Conservation (phyloP, 805 yeast genomes). For the Candida glaebosa region DNA sequence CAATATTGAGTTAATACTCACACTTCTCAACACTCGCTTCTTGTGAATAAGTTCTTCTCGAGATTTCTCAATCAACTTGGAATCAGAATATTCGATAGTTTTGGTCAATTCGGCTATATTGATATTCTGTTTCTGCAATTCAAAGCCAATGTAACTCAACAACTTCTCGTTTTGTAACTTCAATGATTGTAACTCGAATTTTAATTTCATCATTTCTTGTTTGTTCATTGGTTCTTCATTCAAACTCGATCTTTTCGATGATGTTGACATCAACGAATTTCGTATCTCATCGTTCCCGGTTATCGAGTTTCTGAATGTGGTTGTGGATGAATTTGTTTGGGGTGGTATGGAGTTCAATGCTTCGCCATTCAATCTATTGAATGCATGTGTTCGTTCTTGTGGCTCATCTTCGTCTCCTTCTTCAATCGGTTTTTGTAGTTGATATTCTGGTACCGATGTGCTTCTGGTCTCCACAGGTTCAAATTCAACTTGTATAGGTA, state of each 20-base stretch:
- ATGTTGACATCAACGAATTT: conserved; percentile 16
- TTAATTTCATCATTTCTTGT: conserved; percentile 49
- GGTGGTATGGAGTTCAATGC: conserved; percentile 7
- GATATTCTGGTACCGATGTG: conserved; percentile 25
- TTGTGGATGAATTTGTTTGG: conserved; percentile 6
- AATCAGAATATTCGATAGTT: conserved; percentile 48
- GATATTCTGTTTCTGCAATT: conserved; percentile 47
- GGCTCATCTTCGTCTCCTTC: conserved; percentile 9
- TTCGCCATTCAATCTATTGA: conserved; percentile 28
- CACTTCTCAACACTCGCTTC: conserved; percentile 40
- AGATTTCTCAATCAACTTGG: conserved; percentile 47
- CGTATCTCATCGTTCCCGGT: conserved; percentile 9
- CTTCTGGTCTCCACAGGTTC: conserved; percentile 24
- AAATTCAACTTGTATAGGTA: conserved; percentile 43
- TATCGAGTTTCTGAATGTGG: conserved; percentile 9
- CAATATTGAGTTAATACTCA: conserved; percentile 26
- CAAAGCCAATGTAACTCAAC: conserved; percentile 54
- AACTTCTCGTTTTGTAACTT: conserved; percentile 55
- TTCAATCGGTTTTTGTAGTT: conserved; percentile 1
- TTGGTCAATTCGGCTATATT: conserved; percentile 35
- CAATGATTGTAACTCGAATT: conserved; percentile 52
- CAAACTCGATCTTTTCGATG: conserved; percentile 32
- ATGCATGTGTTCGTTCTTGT: conserved; percentile 21
- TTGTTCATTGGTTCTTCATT: conserved; percentile 22
- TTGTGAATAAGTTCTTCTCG: conserved; percentile 42